phyloP scores from a whole-genome alignment of 176 grass and related monocot genomes.

The Triticum timopheevii region DNA sequence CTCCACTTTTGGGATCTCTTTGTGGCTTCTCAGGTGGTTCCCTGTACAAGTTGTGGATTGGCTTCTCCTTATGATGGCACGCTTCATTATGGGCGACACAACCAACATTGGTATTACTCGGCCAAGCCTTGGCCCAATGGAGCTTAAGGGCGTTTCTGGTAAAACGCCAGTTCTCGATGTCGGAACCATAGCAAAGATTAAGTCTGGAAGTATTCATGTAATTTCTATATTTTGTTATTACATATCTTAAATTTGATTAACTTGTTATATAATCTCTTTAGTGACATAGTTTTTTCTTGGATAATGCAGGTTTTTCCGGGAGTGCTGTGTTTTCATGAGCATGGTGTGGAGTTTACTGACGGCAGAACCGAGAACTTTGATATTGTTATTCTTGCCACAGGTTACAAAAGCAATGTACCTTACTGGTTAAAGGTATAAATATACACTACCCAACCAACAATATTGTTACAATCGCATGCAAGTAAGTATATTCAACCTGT shows the following conservation, averaged over 20 bases:
- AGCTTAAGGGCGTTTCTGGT: slow-evolving; percentile 58
- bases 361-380: slow-evolving; percentile 64
- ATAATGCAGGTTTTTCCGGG: slow-evolving; percentile 53
- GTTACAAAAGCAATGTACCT: slow-evolving; percentile 83
- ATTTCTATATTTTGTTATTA: neutral
- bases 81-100: slow-evolving; percentile 61
- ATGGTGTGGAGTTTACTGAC: slow-evolving; percentile 65
- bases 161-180: slow-evolving; percentile 93
- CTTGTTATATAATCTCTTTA: neutral
- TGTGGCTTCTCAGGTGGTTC: slow-evolving; percentile 58
- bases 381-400: slow-evolving; percentile 70
- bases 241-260: neutral
- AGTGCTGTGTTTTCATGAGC: slow-evolving; percentile 43
- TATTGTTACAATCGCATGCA: neutral
- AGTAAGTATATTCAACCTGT: neutral
- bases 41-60: slow-evolving; percentile 50
- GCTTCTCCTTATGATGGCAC: slow-evolving; percentile 47
- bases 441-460: neutral
- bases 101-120: slow-evolving; percentile 51
- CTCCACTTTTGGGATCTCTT: slow-evolving; percentile 77
- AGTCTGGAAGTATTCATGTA: slow-evolving; percentile 78
- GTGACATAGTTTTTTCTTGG: neutral
- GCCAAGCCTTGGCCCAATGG: slow-evolving; percentile 66
- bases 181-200: slow-evolving; percentile 71
- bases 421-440: slow-evolving; percentile 82